Evolutionary conservation across 2,329 filamentous ascomycete genomes (phyloP).

Genomic region (Sporothrix pseudoabietina): DNA sequence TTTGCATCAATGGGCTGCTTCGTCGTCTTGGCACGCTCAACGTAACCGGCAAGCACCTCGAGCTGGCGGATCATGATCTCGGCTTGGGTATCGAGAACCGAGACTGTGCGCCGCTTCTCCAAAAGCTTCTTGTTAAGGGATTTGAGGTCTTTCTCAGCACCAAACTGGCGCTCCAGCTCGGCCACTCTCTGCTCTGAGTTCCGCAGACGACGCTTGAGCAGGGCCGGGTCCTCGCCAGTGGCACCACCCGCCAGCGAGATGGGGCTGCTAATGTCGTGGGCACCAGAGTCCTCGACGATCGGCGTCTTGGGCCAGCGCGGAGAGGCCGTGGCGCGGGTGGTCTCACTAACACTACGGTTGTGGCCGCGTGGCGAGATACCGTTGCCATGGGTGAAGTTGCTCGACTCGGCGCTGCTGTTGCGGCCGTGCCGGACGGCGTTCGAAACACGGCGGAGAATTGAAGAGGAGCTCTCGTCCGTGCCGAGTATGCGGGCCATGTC

Average conservation of each 20-base stretch:
- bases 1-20: constrained; percentile 78
- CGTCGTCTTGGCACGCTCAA: constrained; percentile 81
- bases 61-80: constrained; percentile 94
- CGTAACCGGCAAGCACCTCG: constrained; percentile 83
- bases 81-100: constrained; percentile 87
- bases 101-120: constrained; percentile 95
- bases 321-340: constrained; percentile 64
- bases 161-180: constrained; percentile 81
- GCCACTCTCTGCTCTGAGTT: constrained; percentile 82
- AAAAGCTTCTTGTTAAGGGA: constrained; percentile 83
- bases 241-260: constrained; percentile 62
- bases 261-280: constrained; percentile 71
- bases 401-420: constrained; percentile 74
- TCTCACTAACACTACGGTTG: constrained; percentile 66
- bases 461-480: constrained; percentile 74
- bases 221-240: constrained; percentile 60
- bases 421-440: constrained; percentile 92
- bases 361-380: constrained; percentile 46
- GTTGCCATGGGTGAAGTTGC: constrained; percentile 43
- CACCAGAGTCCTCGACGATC: constrained; percentile 56
- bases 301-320: constrained; percentile 72
- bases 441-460: constrained; percentile 83
- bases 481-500: constrained; percentile 89
- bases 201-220: constrained; percentile 74
- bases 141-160: constrained; percentile 65